Evolutionary conservation across 176 grass and related monocot genomes (phyloP).

Genomic region (maize (Zea mays)): Zm-B73-REFERENCE-NAM-5.0 NC_050101.1:67039001-67039500

Average conservation of each 20-base stretch:
- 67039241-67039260: constrained; percentile 12
- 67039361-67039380: constrained; percentile 53
- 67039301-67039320: constrained; percentile 49
- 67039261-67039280: constrained; percentile 67
- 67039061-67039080: constrained; percentile 53
- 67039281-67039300: constrained; percentile 5
- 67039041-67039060: constrained; percentile 26
- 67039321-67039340: constrained; percentile 27
- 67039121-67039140: constrained; percentile 10
- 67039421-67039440: constrained; percentile 95
- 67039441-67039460: constrained; percentile 82
- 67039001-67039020: constrained; percentile 68
- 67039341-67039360: constrained; percentile 42
- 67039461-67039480: constrained; percentile 65
- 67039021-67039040: constrained; percentile 46
- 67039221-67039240: neutral
- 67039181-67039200: neutral
- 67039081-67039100: constrained; percentile 12
- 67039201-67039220: neutral
- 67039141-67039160: neutral
- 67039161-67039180: constrained; percentile 2
- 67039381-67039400: constrained; percentile 50
- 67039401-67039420: constrained; percentile 58
- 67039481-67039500: constrained; percentile 92
- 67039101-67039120: constrained; percentile 39